phyloP scores from a whole-genome alignment of 495 filamentous ascomycete genomes.

The Arthonia radiata region DNA sequence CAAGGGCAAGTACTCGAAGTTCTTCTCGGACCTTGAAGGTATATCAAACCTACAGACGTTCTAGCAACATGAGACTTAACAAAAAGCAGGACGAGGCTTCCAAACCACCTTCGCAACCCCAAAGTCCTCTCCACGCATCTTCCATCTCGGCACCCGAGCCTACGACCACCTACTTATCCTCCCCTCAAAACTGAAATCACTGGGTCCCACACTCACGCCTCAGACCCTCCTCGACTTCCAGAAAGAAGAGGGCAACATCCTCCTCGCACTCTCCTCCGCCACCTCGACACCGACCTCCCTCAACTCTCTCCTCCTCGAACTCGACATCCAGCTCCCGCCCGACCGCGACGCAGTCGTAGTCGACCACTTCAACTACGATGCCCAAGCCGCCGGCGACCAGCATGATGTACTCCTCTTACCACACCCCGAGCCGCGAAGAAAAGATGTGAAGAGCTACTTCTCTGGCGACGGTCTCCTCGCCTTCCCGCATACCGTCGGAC shows the following conservation, averaged over 20 bases:
- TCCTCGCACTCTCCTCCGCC: conserved; percentile 61
- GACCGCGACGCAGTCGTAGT: conserved; percentile 65
- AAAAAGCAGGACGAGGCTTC: conserved; percentile 49
- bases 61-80: conserved; percentile 6
- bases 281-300: conserved; percentile 48
- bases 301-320: conserved; percentile 64
- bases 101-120: conserved; percentile 57
- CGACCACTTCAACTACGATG: conserved; percentile 91
- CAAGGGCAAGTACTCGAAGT: conserved; percentile 54
- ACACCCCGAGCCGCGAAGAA: conserved; percentile 30
- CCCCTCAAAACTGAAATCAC: conserved; percentile 69
- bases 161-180: conserved; percentile 83
- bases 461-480: conserved; percentile 38
- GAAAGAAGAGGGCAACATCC: conserved; percentile 75
- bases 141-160: conserved; percentile 61
- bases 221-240: conserved; percentile 75
- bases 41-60: conserved; percentile 6
- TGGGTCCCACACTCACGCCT: conserved; percentile 69
- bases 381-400: conserved; percentile 42
- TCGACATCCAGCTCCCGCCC: conserved; percentile 72
- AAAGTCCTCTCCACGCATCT: conserved; percentile 52
- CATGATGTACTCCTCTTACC: conserved; percentile 74
- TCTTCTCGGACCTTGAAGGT: conserved; percentile 67
- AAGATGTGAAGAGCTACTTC: conserved; percentile 61
- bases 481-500: conserved; percentile 55